These are phyloP conservation scores for Plasmodium falciparum DNA, from an alignment of 169 alveolate genomes.

Conservation along the genomic window DNA sequence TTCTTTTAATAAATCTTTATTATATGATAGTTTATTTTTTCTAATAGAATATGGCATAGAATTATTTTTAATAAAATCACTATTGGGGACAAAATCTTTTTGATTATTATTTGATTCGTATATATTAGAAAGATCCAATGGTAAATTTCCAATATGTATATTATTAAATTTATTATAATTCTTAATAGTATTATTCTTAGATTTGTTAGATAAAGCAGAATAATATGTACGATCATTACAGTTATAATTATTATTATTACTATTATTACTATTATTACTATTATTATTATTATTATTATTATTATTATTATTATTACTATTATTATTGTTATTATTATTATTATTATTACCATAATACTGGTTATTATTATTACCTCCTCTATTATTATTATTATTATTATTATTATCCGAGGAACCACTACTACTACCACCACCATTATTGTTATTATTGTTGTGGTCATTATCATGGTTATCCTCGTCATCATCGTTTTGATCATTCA, in stretches of 20 bases:
- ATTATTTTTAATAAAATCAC: no score
- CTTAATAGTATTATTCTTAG: no score
- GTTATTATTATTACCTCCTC: conserved; percentile 1
- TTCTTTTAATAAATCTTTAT: no score
- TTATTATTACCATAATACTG: conserved; percentile 2
- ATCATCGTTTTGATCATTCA: conserved; percentile 7
- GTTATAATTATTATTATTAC: neutral
- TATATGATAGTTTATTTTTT: no score
- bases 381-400: conserved; percentile 1
- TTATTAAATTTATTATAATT: no score
- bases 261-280: conserved; percentile 1
- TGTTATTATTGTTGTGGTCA: neutral
- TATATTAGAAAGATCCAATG: no score
- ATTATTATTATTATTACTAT: neutral
- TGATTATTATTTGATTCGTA: no score
- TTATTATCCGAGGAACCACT: conserved; percentile 8
- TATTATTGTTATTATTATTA: neutral
- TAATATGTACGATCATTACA: neutral
- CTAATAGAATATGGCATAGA: no score
- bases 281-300: neutral
- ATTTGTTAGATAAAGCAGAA: no score
- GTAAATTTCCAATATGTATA: no score
- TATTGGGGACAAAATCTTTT: no score
- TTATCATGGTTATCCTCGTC: conserved; percentile 11
- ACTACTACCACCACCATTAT: conserved; percentile 18